Conservation (phyloP, 441 rosid genomes). For the Hura crepitans region DNA sequence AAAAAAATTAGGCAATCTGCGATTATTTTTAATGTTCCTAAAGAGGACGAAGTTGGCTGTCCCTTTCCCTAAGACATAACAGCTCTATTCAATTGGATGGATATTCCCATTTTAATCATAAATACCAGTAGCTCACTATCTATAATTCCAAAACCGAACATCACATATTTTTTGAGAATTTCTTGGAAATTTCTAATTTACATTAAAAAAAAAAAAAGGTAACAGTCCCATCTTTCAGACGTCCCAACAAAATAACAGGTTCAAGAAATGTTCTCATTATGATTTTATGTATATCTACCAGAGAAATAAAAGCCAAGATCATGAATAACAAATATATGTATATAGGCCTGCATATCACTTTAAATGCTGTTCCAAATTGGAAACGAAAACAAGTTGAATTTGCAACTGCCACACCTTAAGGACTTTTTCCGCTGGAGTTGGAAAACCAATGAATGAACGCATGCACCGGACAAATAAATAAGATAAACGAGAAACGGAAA, state of each 20-base stretch:
- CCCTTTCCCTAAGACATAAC: too few relatives aligned
- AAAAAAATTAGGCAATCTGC: too few relatives aligned
- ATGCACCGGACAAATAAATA: conserved; percentile 18
- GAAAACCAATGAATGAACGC: conserved; percentile 56
- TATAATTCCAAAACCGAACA: too few relatives aligned
- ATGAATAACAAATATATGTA: conserved; percentile 20
- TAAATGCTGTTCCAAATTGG: conserved; percentile 29
- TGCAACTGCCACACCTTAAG: conserved; percentile 18
- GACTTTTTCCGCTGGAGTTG: conserved; percentile 20
- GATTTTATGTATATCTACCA: conserved; percentile 27
- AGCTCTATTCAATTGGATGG: too few relatives aligned
- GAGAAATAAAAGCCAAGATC: conserved; percentile 18
- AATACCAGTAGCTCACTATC: too few relatives aligned
- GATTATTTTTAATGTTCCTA: too few relatives aligned
- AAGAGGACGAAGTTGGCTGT: too few relatives aligned
- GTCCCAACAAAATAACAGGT: conserved; percentile 26
- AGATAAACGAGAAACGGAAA: conserved; percentile 10
- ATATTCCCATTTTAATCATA: too few relatives aligned
- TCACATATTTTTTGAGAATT: too few relatives aligned
- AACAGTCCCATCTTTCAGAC: conserved; percentile 28
- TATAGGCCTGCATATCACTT: conserved; percentile 28
- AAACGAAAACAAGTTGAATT: conserved; percentile 21
- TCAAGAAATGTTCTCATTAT: conserved; percentile 26
- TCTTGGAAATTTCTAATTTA: too few relatives aligned
- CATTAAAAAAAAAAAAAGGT: conserved; percentile 8